Percentiles rank a stretch among this genome's conserved stretches.
These are phyloP conservation scores for Nepenthes alata DNA, from an alignment of 179 eudicot species.

Conservation along the genomic window DNA sequence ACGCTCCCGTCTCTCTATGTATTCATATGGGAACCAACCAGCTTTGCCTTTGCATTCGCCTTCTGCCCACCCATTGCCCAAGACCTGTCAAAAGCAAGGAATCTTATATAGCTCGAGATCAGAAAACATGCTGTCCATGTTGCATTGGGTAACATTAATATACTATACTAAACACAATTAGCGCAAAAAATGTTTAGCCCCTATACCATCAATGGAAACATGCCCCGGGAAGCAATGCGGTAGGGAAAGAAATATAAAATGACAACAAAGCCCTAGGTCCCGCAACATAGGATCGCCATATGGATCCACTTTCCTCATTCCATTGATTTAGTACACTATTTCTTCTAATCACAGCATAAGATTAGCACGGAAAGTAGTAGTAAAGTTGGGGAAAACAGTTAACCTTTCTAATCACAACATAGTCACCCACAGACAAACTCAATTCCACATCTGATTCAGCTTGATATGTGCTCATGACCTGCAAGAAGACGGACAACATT, in stretches of 20 bases:
- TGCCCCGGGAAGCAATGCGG: no score
- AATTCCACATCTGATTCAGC: slow-evolving; percentile 79
- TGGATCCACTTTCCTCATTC: no score
- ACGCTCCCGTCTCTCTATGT: slow-evolving; percentile 86
- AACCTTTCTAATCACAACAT: slow-evolving; percentile 86
- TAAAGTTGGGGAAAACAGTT: slow-evolving; percentile 2
- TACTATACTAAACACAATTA: no score
- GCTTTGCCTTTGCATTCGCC: slow-evolving; percentile 98
- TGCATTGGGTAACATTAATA: no score
- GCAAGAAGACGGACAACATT: slow-evolving; percentile 12
- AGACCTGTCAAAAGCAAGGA: slow-evolving; percentile 32
- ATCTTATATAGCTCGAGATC: no score
- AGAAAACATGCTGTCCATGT: no score
- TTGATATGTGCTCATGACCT: slow-evolving; percentile 72
- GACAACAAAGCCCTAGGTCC: no score
- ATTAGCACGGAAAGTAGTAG: not conserved
- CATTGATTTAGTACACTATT: no score
- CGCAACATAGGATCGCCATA: no score
- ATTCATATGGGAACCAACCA: slow-evolving; percentile 91
- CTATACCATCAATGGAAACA: no score
- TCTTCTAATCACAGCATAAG: not conserved
- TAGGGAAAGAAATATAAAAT: no score
- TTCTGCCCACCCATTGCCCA: slow-evolving; percentile 96
- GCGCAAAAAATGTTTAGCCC: no score
- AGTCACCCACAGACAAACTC: slow-evolving; percentile 69